A percentile compares a stretch with the other conserved stretches of the same genome.
Conservation (phyloP, 2,329 filamentous ascomycete species). For the Claviceps sp. region DNA sequence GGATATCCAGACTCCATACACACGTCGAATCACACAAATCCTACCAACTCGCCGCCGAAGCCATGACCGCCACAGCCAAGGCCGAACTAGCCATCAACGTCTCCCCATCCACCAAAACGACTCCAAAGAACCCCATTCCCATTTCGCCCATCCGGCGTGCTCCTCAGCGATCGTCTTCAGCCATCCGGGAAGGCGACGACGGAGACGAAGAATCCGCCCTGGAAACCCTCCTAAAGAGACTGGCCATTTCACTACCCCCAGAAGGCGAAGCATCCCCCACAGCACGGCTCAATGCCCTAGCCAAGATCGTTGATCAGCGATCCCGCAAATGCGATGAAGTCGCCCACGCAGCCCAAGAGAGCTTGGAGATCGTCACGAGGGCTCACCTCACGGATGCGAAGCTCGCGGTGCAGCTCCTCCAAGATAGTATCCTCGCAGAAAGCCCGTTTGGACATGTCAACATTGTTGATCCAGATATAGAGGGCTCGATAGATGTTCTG, state of each 20-base stretch:
- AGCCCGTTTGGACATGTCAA: constrained; percentile 33
- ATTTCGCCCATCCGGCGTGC: constrained; percentile 22
- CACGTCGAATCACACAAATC: constrained; percentile 32
- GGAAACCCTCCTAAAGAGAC: constrained; percentile 33
- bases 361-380: constrained; percentile 31
- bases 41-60: constrained; percentile 26
- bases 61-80: constrained; percentile 29
- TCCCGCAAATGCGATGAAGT: constrained; percentile 30
- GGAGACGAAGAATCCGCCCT: constrained; percentile 23
- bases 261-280: constrained; percentile 13
- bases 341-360: constrained; percentile 31
- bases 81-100: constrained; percentile 25
- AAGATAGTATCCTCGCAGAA: constrained; percentile 40
- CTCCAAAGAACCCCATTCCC: constrained; percentile 12
- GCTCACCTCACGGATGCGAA: constrained; percentile 33
- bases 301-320: constrained; percentile 26
- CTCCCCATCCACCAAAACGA: constrained; percentile 10
- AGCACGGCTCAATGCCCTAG: constrained; percentile 19
- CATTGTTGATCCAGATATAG: constrained; percentile 39
- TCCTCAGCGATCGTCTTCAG: constrained; percentile 22
- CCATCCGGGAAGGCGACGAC: constrained; percentile 12
- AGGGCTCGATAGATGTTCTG: constrained; percentile 34
- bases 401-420: constrained; percentile 33
- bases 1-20: constrained; percentile 27
- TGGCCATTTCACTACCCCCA: constrained; percentile 30